Percentiles rank a stretch among this genome's conserved stretches.
phyloP scores from a whole-genome alignment of 345 rosid genomes.

The Triadica sebifera region DNA sequence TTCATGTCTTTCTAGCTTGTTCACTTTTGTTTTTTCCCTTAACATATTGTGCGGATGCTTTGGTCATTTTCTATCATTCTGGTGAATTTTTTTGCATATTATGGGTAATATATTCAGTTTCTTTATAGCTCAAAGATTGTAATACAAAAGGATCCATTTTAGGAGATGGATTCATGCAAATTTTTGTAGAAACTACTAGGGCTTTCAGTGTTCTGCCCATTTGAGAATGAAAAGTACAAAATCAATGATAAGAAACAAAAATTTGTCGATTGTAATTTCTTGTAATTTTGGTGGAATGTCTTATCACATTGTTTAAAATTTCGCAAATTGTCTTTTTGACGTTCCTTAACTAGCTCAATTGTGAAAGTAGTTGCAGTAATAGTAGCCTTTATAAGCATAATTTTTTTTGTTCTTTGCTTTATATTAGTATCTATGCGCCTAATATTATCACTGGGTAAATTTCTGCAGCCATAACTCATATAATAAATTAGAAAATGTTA shows the following conservation, averaged over 20 bases:
- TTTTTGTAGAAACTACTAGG: neutral
- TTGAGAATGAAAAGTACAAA: neutral
- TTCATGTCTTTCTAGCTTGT: neutral
- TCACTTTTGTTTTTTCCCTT: neutral
- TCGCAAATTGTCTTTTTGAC: neutral
- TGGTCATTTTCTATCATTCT: neutral
- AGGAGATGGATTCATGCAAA: neutral
- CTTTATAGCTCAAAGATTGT: neutral
- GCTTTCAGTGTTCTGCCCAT: neutral
- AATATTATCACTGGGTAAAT: neutral
- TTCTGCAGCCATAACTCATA: neutral
- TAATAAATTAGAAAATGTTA: neutral
- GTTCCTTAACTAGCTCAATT: neutral
- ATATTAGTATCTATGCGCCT: neutral
- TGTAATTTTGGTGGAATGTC: neutral
- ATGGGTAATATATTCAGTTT: neutral
- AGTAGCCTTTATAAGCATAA: neutral
- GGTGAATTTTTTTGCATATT: neutral
- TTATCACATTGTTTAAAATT: neutral
- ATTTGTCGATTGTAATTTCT: neutral
- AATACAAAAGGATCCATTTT: neutral
- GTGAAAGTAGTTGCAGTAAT: neutral
- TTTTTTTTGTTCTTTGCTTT: neutral
- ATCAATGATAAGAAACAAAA: neutral
- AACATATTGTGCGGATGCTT: neutral